Percentiles rank a stretch among this genome's conserved stretches.
These are phyloP conservation scores for Globisporangium spiculum DNA, from an alignment of 352 stramenopile genomes.

Conservation along the genomic window DNA sequence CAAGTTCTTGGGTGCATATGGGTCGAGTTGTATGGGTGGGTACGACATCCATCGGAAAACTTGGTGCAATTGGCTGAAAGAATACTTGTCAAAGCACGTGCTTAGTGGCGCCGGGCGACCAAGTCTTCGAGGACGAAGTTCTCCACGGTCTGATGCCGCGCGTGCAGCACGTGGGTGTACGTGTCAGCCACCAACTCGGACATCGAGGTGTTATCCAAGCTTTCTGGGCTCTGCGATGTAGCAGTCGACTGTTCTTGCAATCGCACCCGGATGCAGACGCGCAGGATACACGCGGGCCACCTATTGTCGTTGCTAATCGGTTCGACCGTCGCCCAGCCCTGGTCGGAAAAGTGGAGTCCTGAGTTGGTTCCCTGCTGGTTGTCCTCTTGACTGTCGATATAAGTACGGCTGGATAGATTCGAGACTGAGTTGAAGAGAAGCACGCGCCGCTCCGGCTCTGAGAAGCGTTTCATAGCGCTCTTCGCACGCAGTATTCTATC, in stretches of 20 bases:
- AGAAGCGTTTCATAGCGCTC: not conserved
- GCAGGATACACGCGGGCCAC: not conserved
- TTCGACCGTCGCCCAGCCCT: not conserved
- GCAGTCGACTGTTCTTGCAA: not conserved
- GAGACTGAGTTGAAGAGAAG: not conserved
- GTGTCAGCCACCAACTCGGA: constrained; percentile 4
- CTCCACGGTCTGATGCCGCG: constrained; percentile 15
- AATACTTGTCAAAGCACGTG: not conserved
- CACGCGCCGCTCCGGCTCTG: not conserved
- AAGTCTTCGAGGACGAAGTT: constrained; percentile 15
- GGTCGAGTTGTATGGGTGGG: too few species aligned
- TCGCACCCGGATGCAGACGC: not conserved
- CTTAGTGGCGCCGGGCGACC: not conserved
- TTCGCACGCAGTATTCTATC: not conserved
- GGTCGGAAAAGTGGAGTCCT: not conserved
- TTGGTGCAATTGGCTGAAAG: too few species aligned
- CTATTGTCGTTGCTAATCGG: not conserved
- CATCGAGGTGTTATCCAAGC: not conserved
- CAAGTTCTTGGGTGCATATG: too few species aligned
- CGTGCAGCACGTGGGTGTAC: not conserved
- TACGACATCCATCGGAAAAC: too few species aligned
- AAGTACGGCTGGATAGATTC: not conserved
- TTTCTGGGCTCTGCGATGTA: not conserved
- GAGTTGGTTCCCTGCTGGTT: not conserved
- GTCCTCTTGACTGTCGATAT: not conserved